Evolutionary conservation across 805 yeast species (phyloP).

Genomic region (Saccharomycopsis sp.): DNA sequence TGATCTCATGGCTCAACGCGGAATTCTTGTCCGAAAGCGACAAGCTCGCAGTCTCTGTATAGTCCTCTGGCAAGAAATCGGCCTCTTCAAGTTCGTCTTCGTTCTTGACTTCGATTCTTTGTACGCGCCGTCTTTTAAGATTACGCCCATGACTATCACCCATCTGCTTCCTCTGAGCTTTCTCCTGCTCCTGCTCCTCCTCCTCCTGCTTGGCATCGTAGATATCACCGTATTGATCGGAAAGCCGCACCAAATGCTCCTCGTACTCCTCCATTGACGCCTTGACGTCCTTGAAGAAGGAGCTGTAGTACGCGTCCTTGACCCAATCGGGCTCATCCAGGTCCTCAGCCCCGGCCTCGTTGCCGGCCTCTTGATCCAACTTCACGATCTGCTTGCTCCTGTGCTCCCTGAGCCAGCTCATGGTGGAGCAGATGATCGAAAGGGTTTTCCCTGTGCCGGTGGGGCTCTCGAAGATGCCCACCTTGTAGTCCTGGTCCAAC

Average conservation of each 20-base stretch:
- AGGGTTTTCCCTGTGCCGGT: conserved; percentile 94
- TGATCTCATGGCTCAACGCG: conserved; percentile 39
- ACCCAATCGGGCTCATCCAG: conserved; percentile 71
- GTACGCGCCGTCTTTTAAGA: neutral
- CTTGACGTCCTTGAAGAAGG: conserved; percentile 23
- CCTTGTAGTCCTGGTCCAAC: conserved; percentile 43
- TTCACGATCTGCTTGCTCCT: conserved; percentile 26
- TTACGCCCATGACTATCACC: too few species aligned
- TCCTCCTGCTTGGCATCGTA: conserved; percentile 2
- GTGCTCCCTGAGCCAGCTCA: conserved; percentile 69
- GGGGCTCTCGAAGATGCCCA: conserved; percentile 85
- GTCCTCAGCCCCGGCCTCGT: conserved; percentile 32
- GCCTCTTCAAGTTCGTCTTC: conserved; percentile 30
- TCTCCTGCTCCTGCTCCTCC: conserved; percentile 11
- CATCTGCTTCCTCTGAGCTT: too few species aligned
- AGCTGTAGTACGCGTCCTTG: conserved; percentile 30
- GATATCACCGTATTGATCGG: conserved; percentile 17
- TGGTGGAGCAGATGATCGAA: conserved; percentile 73
- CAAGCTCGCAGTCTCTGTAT: conserved; percentile 20
- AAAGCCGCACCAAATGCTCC: conserved; percentile 27
- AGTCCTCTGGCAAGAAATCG: conserved; percentile 34
- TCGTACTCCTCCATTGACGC: conserved; percentile 30
- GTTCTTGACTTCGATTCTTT: too few species aligned
- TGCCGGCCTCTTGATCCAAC: conserved; percentile 23
- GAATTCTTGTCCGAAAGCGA: conserved; percentile 25